Base-by-base conservation (phyloP, 2,329 filamentous ascomycete species). In the Raffaelea deltoideospora region DNA sequence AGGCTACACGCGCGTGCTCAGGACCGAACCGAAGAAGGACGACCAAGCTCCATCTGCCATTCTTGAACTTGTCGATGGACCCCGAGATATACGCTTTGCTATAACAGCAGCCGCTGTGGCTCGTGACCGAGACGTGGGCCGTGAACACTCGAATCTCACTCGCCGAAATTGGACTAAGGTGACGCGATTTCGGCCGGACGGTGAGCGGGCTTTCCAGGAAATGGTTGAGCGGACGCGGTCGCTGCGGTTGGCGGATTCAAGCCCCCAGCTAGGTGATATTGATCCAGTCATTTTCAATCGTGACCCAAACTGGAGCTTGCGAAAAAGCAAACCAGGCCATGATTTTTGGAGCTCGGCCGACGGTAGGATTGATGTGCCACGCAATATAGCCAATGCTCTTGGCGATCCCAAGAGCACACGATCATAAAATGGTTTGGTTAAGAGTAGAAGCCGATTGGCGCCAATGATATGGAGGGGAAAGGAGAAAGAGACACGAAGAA, bases 1-100 rank as follows among this genome's bases (percentile, higher is more conserved):
- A 43, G 90, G 90, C 38, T 98, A 96, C 67, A 98, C 90, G 15
- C 83, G 90, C 31, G 83, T 98, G 10, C 74, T 95, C 33, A 83
- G 86, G 47, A 86, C 92, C 45, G 88, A 96, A 60, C 82, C 90
- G 39, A 72, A 81, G 50, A 70, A 72, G 51, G 67, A 67, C 55
- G 88, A 96, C 57, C 85, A 95, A 61, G 88, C 83, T 9, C 73
- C 78, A 44, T 87, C 80, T 24, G 88, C 90, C 18, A 87, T 98
- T 45, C 76, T 98, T 33, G 86, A 96, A 60, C 72, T 98, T 23
- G 87, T 98, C 43, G 90, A 98, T 58, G 87, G 88, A 26, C 85
- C 86, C 24, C 81, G 79, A 55, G 90, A 98, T 59, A 83, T 94
- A 65, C 81, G 87, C 24, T 95, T 95, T 61, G 84, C 85, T 50